phyloP scores from a whole-genome alignment of 768 basidiomycete genomes.

The Lentinula boryana region DNA sequence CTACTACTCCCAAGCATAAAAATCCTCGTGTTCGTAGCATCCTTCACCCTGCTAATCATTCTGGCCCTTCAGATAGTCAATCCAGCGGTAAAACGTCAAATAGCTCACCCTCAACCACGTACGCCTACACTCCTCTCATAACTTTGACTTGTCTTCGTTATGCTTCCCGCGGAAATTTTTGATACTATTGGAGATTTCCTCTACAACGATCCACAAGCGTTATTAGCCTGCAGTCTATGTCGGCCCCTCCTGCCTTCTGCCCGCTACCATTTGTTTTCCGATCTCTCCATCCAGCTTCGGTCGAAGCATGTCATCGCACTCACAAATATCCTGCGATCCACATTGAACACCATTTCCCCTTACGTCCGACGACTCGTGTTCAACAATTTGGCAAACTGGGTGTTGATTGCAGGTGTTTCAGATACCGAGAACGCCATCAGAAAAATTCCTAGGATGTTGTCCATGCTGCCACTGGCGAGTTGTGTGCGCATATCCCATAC shows the following conservation, averaged over 20 bases:
- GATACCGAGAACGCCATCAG: not conserved
- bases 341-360: slow-evolving; percentile 7
- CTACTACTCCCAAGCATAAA: not conserved
- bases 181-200: slow-evolving; percentile 7
- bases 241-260: not conserved
- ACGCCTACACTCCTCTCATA: not conserved
- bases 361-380: slow-evolving; percentile 6
- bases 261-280: slow-evolving; percentile 8
- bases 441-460: slow-evolving; percentile 1
- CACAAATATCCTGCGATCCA: not conserved
- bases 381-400: not conserved
- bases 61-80: not conserved
- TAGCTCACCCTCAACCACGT: not conserved
- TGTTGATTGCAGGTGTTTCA: not conserved
- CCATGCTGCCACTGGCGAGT: not conserved
- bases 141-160: not conserved
- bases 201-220: not conserved
- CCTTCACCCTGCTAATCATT: not conserved
- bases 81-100: not conserved
- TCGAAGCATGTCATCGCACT: not conserved
- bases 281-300: not conserved
- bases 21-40: not conserved
- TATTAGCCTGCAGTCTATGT: slow-evolving; percentile 6
- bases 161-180: slow-evolving; percentile 7
- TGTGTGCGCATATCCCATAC: slow-evolving; percentile 7